phyloP scores from a whole-genome alignment of 164 flowering plant genomes.

The Hamamelis virginiana region DNA sequence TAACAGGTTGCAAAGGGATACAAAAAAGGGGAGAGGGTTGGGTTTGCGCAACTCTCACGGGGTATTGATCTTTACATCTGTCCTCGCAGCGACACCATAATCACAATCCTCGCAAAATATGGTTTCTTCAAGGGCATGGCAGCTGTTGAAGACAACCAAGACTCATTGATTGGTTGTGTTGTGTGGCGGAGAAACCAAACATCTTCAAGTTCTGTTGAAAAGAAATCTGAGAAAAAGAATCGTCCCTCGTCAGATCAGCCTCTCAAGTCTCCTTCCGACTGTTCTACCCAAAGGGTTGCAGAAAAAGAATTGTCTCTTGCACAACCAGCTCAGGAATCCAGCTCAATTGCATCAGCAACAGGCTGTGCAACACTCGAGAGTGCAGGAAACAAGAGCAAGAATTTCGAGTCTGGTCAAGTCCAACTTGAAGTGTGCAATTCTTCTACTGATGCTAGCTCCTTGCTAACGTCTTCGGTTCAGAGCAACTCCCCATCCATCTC shows the following conservation, averaged over 20 bases:
- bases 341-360: constrained; percentile 2
- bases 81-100: constrained; percentile 51
- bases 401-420: constrained; percentile 5
- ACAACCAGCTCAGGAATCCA: constrained; percentile 17
- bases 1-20: constrained; percentile 48
- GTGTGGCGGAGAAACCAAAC: constrained; percentile 50
- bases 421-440: constrained; percentile 9
- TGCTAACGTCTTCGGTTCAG: not conserved
- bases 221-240: constrained; percentile 23
- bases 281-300: constrained; percentile 4
- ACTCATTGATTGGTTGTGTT: constrained; percentile 55
- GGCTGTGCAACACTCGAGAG: constrained; percentile 4
- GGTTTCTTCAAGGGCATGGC: constrained; percentile 66
- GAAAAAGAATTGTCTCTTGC: constrained; percentile 5
- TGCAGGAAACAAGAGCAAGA: constrained; percentile 13
- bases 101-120: constrained; percentile 57
- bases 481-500: constrained; percentile 12
- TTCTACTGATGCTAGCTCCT: constrained; percentile 1
- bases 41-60: constrained; percentile 41
- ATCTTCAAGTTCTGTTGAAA: constrained; percentile 22
- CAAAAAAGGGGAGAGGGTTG: constrained; percentile 43
- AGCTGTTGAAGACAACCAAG: constrained; percentile 42
- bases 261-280: constrained; percentile 18
- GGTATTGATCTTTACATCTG: constrained; percentile 56
- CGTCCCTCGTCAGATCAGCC: constrained; percentile 14